Base-by-base conservation (phyloP, 1,284 basidiomycete species). In the Peniophora sp. region DNA sequence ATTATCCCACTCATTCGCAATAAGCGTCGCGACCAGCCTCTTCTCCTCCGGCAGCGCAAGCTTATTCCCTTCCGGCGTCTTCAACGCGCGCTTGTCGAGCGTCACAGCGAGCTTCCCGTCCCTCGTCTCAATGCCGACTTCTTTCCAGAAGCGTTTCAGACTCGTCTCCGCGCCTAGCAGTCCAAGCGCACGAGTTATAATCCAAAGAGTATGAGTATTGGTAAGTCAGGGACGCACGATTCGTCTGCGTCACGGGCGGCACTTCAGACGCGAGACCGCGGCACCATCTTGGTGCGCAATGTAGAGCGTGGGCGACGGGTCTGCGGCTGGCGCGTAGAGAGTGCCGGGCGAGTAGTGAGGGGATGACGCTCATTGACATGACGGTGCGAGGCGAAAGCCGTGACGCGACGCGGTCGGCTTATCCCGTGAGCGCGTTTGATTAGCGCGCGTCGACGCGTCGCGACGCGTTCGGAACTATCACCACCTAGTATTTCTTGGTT, bases 1-100 rank as follows among this genome's bases (percentile, higher is more conserved):
- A 62, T 89, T 91, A 63, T 97, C 92, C 96, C 96, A 99, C 71
- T 99, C 96, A 52, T 88, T 80, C 10, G 94, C 95, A 57, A 99
- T 86, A 51, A 97, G 75, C 1, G 88, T 75, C 1, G 96, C 94
- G 17, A 90, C 73, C 32, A 96, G 65, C 44, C 74, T 68, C 58
- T 91, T 88, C 52, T 82, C 73, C 36, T 70, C 66, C 0, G 94
- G 94, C 15, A 99, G 63, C 23, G 83, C 64, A 27, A 99, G 70
- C 5, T 75, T 75, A 35, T 84, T 80, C 5, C 95, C 94, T 0
- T 74, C 77, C 0, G 96, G 94, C 15, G 96, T 98, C 65, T 90
- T 93, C 51, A 99, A 75, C 0, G 88, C 73, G 23, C 93, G 81
- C 54, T 81, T 78, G 72, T 99, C 96, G 47, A 99, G 76, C 3